Base-by-base conservation (phyloP, 441 rosid genomes). In the Adansonia grandidieri region DNA sequence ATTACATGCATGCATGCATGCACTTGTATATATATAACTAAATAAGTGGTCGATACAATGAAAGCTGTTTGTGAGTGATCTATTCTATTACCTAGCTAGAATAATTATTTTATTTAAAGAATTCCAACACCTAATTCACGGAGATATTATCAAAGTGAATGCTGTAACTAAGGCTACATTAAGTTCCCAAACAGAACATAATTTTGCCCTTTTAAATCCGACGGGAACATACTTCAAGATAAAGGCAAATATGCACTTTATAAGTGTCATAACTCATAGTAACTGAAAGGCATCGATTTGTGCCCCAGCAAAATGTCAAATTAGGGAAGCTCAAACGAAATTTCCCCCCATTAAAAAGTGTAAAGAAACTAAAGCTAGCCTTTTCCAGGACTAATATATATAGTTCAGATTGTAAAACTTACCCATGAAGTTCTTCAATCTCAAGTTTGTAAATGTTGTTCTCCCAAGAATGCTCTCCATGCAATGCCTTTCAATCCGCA, bases 261-360 rank as follows among this genome's bases (percentile, higher is more conserved):
- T 10, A 47, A 69, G 71, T 40, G 73, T 69, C 42, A 50, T 48
- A 9, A 22, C 7, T 45, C 1, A 0, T 19, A 3, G 1, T 0
- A 40, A 37, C 72, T 45, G 37, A 32, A 32, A 32, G 37, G 37
- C 37, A 44, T 10, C 9, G 28, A 2, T 19, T 8, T 4, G 19
- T 24, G 2, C 67, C 5, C 2, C 3, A 37, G 61, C 70, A 61
- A 74, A 62, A 51, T 24, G 81, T 75, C 76, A 74, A 85, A 17
- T 60, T 51, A 45, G 37, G 67, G 86, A 85, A 85, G 50, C 65
- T 17, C 56, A 81, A 44, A 32, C 71, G 88, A 83, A 85, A 48
- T 71, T 85, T 81, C 88, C 56, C 2, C 4, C 64, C 73, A 3
- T 32, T 9, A 65, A 71, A 13, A 71, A 57, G 50, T 19, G 9